These are phyloP conservation scores for Monoraphidium neglectum DNA, from an alignment of 139 green algal genomes.

Conservation along the genomic window DNA sequence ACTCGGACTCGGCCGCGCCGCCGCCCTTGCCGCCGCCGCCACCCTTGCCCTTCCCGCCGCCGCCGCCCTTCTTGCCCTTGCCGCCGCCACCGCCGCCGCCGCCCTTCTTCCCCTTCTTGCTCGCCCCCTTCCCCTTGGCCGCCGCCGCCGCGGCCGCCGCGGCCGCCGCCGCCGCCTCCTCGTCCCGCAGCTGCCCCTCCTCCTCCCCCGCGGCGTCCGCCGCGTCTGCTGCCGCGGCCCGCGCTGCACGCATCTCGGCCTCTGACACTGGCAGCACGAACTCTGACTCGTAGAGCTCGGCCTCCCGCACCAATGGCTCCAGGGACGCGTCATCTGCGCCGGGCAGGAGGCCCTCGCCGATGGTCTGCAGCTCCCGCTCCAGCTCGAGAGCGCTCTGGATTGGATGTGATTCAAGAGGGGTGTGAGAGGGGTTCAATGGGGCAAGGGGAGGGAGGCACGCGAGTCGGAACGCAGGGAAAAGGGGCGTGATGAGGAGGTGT, in stretches of 20 bases:
- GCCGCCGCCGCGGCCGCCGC: not conserved
- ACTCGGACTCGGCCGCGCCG: not conserved
- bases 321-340: constrained; percentile 31
- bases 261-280: constrained; percentile 37
- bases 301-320: constrained; percentile 23
- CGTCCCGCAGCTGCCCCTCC: not conserved
- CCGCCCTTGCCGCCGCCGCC: not conserved
- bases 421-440: no score
- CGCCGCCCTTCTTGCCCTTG: not conserved
- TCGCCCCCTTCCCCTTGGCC: not conserved
- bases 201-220: constrained; percentile 9
- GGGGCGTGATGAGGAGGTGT: no score
- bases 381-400: constrained; percentile 14
- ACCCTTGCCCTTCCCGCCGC: not conserved
- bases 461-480: no score
- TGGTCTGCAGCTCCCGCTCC: constrained; percentile 21
- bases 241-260: constrained; percentile 12
- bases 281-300: constrained; percentile 38
- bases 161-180: not conserved
- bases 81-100: constrained; percentile 1
- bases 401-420: no score
- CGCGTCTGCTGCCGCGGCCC: constrained; percentile 11
- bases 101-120: constrained; percentile 5
- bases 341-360: constrained; percentile 37
- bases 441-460: no score